Evolutionary conservation across 192 early-diverging fungal genomes (phyloP), one percentile per base, ranked within the genome.

Genomic region (Haplosporangium gracile): DNA sequence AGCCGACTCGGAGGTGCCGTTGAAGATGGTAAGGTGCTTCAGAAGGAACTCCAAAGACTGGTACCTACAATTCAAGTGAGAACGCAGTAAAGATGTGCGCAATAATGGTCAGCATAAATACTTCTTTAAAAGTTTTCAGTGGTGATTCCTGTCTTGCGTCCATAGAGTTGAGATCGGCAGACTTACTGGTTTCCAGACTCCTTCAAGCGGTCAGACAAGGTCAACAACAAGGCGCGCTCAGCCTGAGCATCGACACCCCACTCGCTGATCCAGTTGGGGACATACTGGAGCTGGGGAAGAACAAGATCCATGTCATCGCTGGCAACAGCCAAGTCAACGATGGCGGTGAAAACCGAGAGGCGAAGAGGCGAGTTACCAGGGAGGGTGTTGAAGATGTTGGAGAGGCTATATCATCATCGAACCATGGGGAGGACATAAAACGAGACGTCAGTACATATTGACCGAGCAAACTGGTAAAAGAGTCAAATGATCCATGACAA

Each of bases 331-430:
- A 96, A 91, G 51, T 91, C 91, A 36, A 97, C 90, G 79, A 99
- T 95, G 76, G 93, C 89, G 60, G 89, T 72, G 82, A 96, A 98
- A 76, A 95, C 94, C 32, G 92, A 79, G 81, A 90, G 93, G 43
- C 93, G 94, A 73, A 90, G 90, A 72, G 90, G 74, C 26, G 85
- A 91, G 69, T 82, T 87, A 53, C 83, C 83, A 53, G 92, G 92
- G 42, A 95, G 89, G 74, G 94, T 90, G 89, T 97, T 98, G 92
- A 96, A 99, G 72, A 98, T 90, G 90, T 96, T 97, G 82, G 91
- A 90, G 9, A 95, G 91, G 68, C 94, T 95, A 76, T 51, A 85
- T 39, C 51, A 57, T 39, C 45, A 10, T 42, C 22, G 29, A 47
- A 80, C 18, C 38, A 68, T 6, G 16, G 42, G 68, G 55, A 53